Base-by-base conservation (phyloP, 495 filamentous ascomycete species). In the Aspergillus baeticus region DNA sequence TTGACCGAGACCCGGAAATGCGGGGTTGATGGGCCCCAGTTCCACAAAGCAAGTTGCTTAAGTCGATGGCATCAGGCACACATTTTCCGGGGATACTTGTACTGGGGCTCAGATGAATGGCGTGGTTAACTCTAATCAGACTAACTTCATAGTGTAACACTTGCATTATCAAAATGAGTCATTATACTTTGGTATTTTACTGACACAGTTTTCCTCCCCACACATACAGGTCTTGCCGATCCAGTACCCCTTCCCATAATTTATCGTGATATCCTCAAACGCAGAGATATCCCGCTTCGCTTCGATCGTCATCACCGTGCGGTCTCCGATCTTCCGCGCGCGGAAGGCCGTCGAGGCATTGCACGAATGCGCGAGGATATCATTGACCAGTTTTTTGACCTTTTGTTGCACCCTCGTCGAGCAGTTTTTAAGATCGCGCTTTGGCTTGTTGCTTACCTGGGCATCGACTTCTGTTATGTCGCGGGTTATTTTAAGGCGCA, bases 301-400 rank as follows among this genome's bases (percentile, higher is more conserved):
- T 34, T 61, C 48, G 6, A 74, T 46, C 2, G 54, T 57, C 26
- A 64, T 61, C 7, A 65, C 43, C 0, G 49, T 49, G 6, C 53
- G 53, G 5, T 64, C 51, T 22, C 74, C 75, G 15, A 73, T 47
- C 0, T 59, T 56, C n/a, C 46, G 34, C 1, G 15, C 1, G 1
- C 1, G 2, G 45, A 75, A 76, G 1, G 35, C 10, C 7, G 63
- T 63, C 18, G 60, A 86, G 0, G 86, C 74, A 0, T 84, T 72
- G 66, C 89, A 92, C 18, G 81, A 86, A 63, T 91, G 89, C 60
- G 89, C 91, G 67, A 64, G 21, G 36, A 58, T 52, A 4, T 61
- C 42, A 17, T 37, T 26, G 10, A 45, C 43, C 8, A 45, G 36
- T 5, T 37, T 21, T 14, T 0, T 4, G 33, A 37, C 13, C 22